phyloP scores from a whole-genome alignment of 805 yeast genomes.

The Kazachstania kunashirensis region DNA sequence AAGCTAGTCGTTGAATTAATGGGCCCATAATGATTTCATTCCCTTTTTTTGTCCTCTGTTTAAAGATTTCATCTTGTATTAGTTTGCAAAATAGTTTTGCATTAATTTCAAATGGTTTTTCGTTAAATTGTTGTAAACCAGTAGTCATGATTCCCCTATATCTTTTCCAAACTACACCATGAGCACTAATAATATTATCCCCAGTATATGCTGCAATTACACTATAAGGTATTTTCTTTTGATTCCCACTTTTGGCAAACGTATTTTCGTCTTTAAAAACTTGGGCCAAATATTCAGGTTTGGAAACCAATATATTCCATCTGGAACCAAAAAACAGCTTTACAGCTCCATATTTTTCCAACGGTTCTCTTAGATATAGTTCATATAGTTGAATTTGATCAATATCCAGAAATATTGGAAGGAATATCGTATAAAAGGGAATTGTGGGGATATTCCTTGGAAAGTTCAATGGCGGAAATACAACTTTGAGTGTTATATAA shows the following conservation, averaged over 20 bases:
- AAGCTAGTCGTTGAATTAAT: constrained; percentile 36
- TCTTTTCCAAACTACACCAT: constrained; percentile 41
- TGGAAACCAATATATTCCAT: constrained; percentile 48
- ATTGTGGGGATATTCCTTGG: constrained; percentile 49
- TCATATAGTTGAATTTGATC: constrained; percentile 43
- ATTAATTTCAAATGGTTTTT: constrained; percentile 32
- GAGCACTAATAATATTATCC: constrained; percentile 51
- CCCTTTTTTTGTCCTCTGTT: constrained; percentile 3
- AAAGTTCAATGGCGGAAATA: constrained; percentile 41
- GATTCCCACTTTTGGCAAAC: constrained; percentile 53
- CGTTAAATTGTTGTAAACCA: constrained; percentile 43
- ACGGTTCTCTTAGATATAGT: constrained; percentile 33
- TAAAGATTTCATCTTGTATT: constrained; percentile 8
- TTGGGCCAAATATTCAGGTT: constrained; percentile 38
- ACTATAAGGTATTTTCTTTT: constrained; percentile 46
- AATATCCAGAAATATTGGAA: constrained; percentile 34
- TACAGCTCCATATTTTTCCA: constrained; percentile 48
- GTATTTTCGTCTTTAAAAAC: constrained; percentile 40
- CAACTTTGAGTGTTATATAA: constrained; percentile 10
- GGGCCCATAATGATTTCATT: constrained; percentile 27
- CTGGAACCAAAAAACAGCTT: constrained; percentile 51
- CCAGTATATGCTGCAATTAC: constrained; percentile 49
- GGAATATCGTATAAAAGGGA: constrained; percentile 49
- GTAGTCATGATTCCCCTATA: constrained; percentile 38
- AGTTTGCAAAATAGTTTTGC: constrained; percentile 28